phyloP scores from a whole-genome alignment of 2,329 filamentous ascomycete species.

The Colletotrichum camelliae region DNA sequence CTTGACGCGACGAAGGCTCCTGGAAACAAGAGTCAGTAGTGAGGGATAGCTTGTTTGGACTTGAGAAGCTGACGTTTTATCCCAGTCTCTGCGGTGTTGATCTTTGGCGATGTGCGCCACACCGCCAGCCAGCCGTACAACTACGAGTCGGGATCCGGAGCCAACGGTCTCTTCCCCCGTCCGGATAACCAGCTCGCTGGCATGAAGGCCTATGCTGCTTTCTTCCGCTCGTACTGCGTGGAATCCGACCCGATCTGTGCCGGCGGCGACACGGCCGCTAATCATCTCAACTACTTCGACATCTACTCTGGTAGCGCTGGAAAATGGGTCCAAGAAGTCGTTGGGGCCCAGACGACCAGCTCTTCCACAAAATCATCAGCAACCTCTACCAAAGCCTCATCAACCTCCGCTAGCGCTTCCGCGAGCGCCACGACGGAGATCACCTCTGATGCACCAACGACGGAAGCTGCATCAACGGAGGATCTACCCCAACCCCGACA shows the following conservation, averaged over 20 bases:
- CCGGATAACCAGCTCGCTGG: constrained; percentile 31
- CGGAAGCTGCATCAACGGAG: neutral
- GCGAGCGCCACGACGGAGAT: neutral
- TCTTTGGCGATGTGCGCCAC: constrained; percentile 39
- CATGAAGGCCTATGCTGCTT: constrained; percentile 29
- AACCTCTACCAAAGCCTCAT: neutral
- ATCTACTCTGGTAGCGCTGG: constrained; percentile 10
- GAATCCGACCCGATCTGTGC: constrained; percentile 44
- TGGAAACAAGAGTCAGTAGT: constrained; percentile 37
- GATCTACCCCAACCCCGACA: neutral
- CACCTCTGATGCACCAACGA: neutral
- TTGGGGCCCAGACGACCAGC: neutral
- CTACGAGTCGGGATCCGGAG: constrained; percentile 29
- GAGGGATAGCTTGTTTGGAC: neutral
- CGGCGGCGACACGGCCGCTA: constrained; percentile 33
- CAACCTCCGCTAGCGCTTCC: neutral
- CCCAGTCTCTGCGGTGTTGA: constrained; percentile 36
- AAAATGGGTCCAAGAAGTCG: constrained; percentile 12
- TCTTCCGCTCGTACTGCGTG: constrained; percentile 39
- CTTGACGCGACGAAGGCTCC: constrained; percentile 31
- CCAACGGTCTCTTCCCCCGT: constrained; percentile 33
- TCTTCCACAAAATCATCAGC: neutral
- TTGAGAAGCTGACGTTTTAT: neutral
- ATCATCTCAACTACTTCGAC: constrained; percentile 39
- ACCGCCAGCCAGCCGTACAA: constrained; percentile 39